Percentiles rank a stretch among this genome's conserved stretches.
These are phyloP conservation scores for Fusarium irregulare DNA, from an alignment of 2,329 filamentous ascomycete genomes.

Conservation along the genomic window DNA sequence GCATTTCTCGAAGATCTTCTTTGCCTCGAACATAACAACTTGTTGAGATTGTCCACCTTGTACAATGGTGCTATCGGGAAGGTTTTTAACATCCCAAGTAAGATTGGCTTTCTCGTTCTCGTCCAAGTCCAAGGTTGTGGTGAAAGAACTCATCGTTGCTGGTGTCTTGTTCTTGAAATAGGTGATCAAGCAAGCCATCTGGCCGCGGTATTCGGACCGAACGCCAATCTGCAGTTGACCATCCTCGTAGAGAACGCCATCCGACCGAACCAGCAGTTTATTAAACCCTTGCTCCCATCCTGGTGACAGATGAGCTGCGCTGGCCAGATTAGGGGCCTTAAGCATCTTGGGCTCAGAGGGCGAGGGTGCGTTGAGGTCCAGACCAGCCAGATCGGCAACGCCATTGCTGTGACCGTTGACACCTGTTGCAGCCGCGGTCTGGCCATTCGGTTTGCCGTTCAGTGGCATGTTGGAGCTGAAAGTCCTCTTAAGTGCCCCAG, in stretches of 20 bases:
- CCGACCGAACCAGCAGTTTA: slow-evolving; percentile 78
- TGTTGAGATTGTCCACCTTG: slow-evolving; percentile 86
- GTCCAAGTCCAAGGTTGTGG: slow-evolving; percentile 90
- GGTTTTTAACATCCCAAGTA: slow-evolving; percentile 86
- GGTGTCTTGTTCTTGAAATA: slow-evolving; percentile 97
- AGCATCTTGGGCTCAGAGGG: slow-evolving; percentile 67
- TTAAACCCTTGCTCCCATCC: slow-evolving; percentile 95
- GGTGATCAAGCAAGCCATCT: slow-evolving; percentile 93
- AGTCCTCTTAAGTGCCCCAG: slow-evolving; percentile 84
- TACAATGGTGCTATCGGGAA: slow-evolving; percentile 84
- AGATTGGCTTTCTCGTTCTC: slow-evolving; percentile 72
- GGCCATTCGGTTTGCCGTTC: slow-evolving; percentile 61
- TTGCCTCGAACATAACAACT: slow-evolving; percentile 93
- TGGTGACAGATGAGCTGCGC: slow-evolving; percentile 90
- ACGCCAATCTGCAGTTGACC: slow-evolving; percentile 92
- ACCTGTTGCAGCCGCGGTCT: slow-evolving; percentile 57
- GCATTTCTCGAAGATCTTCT: slow-evolving; percentile 81
- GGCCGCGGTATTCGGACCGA: slow-evolving; percentile 93
- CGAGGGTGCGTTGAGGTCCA: slow-evolving; percentile 77
- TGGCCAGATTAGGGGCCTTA: slow-evolving; percentile 86
- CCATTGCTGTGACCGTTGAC: slow-evolving; percentile 64
- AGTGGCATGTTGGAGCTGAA: slow-evolving; percentile 73
- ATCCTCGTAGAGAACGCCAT: slow-evolving; percentile 95
- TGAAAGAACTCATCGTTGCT: slow-evolving; percentile 87
- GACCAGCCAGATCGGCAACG: slow-evolving; percentile 77